phyloP scores from a whole-genome alignment of 1,139 yeast genomes.

The Kluyveromyces marxianus region DNA sequence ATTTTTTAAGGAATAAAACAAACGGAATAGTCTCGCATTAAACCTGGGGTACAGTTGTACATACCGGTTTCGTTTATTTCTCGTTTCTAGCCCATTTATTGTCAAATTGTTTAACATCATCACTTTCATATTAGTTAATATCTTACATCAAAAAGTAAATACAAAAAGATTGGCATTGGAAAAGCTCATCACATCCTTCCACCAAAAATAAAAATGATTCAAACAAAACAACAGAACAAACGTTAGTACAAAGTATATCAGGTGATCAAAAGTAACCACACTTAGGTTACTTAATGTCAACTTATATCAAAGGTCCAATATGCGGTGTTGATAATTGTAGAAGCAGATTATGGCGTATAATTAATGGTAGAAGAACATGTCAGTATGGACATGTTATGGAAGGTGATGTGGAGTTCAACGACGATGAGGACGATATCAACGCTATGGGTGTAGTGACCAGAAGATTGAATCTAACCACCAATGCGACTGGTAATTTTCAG shows the following conservation, averaged over 20 bases:
- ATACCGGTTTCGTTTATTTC: too few relatives aligned
- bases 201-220: neutral
- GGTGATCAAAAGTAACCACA: neutral
- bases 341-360: constrained; percentile 60
- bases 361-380: constrained; percentile 76
- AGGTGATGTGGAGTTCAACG: constrained; percentile 70
- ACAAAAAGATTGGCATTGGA: neutral
- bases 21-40: too few relatives aligned
- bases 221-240: neutral
- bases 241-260: too few relatives aligned
- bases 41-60: too few relatives aligned
- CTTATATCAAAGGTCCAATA: constrained; percentile 53
- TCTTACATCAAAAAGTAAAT: too few relatives aligned
- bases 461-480: constrained; percentile 43
- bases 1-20: too few relatives aligned
- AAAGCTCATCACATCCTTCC: too few relatives aligned
- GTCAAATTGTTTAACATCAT: too few relatives aligned
- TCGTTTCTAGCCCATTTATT: too few relatives aligned
- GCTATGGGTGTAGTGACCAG: constrained; percentile 43
- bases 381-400: constrained; percentile 86
- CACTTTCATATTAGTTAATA: too few relatives aligned
- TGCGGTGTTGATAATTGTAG: constrained; percentile 91
- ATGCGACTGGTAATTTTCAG: constrained; percentile 28
- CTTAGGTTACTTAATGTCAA: constrained; percentile 19
- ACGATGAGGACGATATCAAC: constrained; percentile 54